These are phyloP conservation scores for Aspergillus funiculosus DNA, from an alignment of 495 filamentous ascomycete genomes.

Conservation along the genomic window DNA sequence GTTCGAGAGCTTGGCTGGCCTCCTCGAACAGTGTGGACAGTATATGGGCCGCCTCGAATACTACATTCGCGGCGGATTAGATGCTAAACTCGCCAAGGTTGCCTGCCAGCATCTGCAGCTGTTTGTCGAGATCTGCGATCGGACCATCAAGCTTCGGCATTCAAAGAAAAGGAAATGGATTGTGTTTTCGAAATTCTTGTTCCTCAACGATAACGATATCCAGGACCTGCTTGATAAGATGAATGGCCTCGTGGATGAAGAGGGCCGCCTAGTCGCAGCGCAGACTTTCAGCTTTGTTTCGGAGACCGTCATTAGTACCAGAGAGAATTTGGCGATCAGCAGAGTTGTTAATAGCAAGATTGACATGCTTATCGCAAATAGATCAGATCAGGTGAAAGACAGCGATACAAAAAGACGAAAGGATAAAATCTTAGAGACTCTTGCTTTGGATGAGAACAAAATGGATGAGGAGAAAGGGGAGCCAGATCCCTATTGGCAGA, in stretches of 20 bases:
- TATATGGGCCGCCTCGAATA: conserved; percentile 34
- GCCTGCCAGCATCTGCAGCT: conserved; percentile 36
- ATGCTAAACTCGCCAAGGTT: conserved; percentile 30
- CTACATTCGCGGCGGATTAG: conserved; percentile 31
- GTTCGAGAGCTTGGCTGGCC: conserved; percentile 32
- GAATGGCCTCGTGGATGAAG: conserved; percentile 31
- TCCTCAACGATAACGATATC: conserved; percentile 35
- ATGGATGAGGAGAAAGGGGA: conserved; percentile 28
- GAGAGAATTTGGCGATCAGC: conserved; percentile 29
- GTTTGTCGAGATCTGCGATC: conserved; percentile 38
- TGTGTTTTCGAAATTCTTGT: conserved; percentile 32
- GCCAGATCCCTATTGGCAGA: conserved; percentile 33
- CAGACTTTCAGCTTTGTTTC: conserved; percentile 35
- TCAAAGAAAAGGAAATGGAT: conserved; percentile 26
- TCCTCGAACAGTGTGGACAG: conserved; percentile 32
- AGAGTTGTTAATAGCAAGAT: conserved; percentile 19
- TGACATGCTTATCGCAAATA: conserved; percentile 19
- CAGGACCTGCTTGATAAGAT: conserved; percentile 33
- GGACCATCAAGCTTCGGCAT: conserved; percentile 30
- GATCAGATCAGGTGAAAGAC: conserved; percentile 27
- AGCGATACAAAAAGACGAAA: conserved; percentile 30
- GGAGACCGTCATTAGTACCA: conserved; percentile 27
- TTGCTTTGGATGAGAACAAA: conserved; percentile 29
- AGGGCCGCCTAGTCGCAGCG: conserved; percentile 30
- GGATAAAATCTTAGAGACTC: conserved; percentile 24